phyloP scores from a whole-genome alignment of 2,329 filamentous ascomycete species.

The Colletotrichum viniferum region DNA sequence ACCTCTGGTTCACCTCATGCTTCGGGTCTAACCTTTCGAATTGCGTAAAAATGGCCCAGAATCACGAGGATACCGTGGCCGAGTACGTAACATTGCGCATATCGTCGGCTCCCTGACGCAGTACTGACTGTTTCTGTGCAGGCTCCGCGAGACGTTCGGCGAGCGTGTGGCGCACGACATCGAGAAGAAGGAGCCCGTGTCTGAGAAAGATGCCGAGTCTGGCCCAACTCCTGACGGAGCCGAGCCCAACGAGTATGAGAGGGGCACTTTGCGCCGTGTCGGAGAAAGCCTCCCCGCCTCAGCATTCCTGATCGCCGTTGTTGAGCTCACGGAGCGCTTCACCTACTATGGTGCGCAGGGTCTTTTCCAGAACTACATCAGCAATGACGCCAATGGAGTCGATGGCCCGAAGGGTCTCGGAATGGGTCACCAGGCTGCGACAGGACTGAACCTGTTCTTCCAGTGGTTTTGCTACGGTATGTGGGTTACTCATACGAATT shows the following conservation, averaged over 20 bases:
- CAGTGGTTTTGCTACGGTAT: slow-evolving; percentile 52
- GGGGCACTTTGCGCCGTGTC: slow-evolving; percentile 52
- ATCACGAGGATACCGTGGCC: slow-evolving; percentile 35
- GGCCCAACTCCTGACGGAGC: slow-evolving; percentile 47
- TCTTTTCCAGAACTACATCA: slow-evolving; percentile 61
- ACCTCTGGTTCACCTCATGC: neutral
- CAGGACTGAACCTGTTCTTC: slow-evolving; percentile 60
- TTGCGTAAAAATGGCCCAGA: slow-evolving; percentile 33
- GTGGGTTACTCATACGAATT: neutral
- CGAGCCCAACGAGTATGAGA: slow-evolving; percentile 58
- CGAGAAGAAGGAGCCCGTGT: slow-evolving; percentile 24
- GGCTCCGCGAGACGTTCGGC: slow-evolving; percentile 31
- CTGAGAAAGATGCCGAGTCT: slow-evolving; percentile 26
- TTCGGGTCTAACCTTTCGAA: neutral
- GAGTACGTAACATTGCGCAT: slow-evolving; percentile 30
- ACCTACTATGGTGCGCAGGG: slow-evolving; percentile 61
- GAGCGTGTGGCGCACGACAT: slow-evolving; percentile 27
- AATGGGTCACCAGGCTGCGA: slow-evolving; percentile 58
- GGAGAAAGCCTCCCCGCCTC: slow-evolving; percentile 59
- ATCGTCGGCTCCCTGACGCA: neutral
- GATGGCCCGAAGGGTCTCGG: slow-evolving; percentile 55
- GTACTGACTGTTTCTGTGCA: slow-evolving; percentile 10
- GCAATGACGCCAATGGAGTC: slow-evolving; percentile 33
- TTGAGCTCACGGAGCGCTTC: slow-evolving; percentile 63
- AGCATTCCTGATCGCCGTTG: slow-evolving; percentile 60